phyloP scores from a whole-genome alignment of 176 grass and related monocot species.

The Zoysia pacifica region DNA sequence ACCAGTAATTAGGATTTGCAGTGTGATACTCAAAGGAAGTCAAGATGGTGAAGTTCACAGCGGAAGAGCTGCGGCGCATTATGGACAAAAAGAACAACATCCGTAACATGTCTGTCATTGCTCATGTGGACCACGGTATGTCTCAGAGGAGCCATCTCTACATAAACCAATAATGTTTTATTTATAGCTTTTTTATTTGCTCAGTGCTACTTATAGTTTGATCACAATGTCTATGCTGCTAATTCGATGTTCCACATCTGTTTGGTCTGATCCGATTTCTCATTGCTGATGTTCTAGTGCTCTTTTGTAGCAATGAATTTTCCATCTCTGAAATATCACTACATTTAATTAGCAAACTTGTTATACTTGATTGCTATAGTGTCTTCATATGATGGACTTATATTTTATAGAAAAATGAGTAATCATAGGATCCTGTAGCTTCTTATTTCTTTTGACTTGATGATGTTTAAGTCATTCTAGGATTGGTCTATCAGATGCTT shows the following conservation, averaged over 20 bases:
- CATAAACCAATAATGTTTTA: too few relatives aligned
- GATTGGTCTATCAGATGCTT: background rate
- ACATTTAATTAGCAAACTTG: background rate
- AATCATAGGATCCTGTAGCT: background rate
- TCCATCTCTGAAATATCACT: background rate
- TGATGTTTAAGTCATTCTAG: background rate
- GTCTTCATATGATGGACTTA: background rate
- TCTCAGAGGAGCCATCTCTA: too few relatives aligned
- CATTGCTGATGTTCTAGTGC: background rate
- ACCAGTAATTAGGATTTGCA: constrained; percentile 23
- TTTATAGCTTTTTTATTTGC: too few relatives aligned
- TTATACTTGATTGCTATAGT: background rate
- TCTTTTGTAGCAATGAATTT: background rate
- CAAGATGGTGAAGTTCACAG: constrained; percentile 98
- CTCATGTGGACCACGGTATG: constrained; percentile 86
- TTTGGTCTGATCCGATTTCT: background rate
- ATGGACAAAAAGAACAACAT: constrained; percentile 95
- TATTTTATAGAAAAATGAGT: too few relatives aligned
- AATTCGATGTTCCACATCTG: background rate
- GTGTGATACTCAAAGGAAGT: constrained; percentile 37
- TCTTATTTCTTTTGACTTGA: background rate
- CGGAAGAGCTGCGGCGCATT: constrained; percentile 73
- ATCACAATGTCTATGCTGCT: background rate
- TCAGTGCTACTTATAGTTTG: too few relatives aligned
- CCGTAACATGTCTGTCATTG: constrained; percentile 88